Evolutionary conservation across 768 basidiomycete species (phyloP).

Genomic region (Pseudohyphozyma bogoriensis): DNA sequence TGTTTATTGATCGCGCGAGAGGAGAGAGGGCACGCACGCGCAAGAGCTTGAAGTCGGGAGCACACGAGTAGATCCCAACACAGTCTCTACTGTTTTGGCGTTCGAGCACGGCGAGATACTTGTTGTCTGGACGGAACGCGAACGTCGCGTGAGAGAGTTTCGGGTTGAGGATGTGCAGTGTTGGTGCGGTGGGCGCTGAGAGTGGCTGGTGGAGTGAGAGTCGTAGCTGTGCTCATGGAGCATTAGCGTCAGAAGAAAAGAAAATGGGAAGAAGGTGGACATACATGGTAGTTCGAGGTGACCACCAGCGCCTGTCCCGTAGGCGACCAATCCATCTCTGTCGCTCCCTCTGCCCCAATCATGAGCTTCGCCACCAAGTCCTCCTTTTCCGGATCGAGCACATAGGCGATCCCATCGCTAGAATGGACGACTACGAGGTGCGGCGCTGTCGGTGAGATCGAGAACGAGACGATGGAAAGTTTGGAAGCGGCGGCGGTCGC

Average conservation of each 20-base stretch:
- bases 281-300: not conserved
- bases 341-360: constrained; percentile 20
- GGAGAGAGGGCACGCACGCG: constrained; percentile 1
- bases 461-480: not conserved
- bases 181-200: not conserved
- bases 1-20: no score
- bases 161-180: constrained; percentile 14
- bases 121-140: constrained; percentile 27
- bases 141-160: constrained; percentile 19
- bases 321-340: constrained; percentile 8
- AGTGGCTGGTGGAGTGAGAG: constrained; percentile 24
- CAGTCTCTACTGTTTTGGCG: constrained; percentile 37
- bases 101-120: constrained; percentile 39
- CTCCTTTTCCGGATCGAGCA: constrained; percentile 10
- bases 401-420: not conserved
- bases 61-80: constrained; percentile 38
- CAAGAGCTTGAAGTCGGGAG: not conserved
- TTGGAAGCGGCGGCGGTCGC: not conserved
- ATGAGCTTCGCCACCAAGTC: constrained; percentile 15
- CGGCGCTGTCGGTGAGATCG: not conserved
- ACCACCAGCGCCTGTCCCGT: not conserved
- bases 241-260: no score
- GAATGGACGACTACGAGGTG: constrained; percentile 4
- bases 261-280: not conserved
- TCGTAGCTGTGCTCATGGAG: constrained; percentile 18